phyloP scores from a whole-genome alignment of 768 basidiomycete species.

The Grammothele lineata region DNA sequence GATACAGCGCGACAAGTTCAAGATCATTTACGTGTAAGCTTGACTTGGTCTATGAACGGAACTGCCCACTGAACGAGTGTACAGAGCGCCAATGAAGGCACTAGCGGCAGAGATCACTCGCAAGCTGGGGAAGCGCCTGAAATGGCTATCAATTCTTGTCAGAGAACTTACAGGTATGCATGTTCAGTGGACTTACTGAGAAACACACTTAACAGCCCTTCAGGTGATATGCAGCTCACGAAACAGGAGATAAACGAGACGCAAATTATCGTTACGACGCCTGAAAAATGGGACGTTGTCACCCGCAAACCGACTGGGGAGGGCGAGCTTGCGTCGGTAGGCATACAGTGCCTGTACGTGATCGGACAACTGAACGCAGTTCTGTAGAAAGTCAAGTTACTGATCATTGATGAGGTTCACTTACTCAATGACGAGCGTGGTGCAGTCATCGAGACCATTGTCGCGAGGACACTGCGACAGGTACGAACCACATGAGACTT shows the following conservation, averaged over 20 bases:
- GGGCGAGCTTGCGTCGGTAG: slow-evolving; percentile 89
- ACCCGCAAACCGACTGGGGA: slow-evolving; percentile 96
- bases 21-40: slow-evolving; percentile 92
- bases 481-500: slow-evolving; percentile 30
- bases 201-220: too few species aligned
- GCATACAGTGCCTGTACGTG: too few species aligned
- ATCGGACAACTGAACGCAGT: too few species aligned
- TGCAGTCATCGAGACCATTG: slow-evolving; percentile 96
- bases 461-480: slow-evolving; percentile 91
- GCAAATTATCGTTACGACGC: slow-evolving; percentile 97
- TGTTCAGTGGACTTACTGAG: too few species aligned
- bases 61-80: not conserved
- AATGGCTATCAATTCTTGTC: slow-evolving; percentile 84
- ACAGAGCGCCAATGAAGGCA: slow-evolving; percentile 96
- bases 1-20: slow-evolving; percentile 74
- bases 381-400: slow-evolving; percentile 87
- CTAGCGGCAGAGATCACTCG: slow-evolving; percentile 92
- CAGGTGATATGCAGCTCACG: slow-evolving; percentile 94
- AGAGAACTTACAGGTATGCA: slow-evolving; percentile 82
- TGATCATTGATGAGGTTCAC: slow-evolving; percentile 98
- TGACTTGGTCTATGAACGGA: too few species aligned
- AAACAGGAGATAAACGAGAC: slow-evolving; percentile 91
- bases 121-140: slow-evolving; percentile 85
- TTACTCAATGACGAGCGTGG: slow-evolving; percentile 96
- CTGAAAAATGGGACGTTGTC: slow-evolving; percentile 99